A percentile compares a stretch with the other conserved stretches of the same genome.
Conservation (phyloP, 352 stramenopile species). For the Achlya hypogyna region DNA sequence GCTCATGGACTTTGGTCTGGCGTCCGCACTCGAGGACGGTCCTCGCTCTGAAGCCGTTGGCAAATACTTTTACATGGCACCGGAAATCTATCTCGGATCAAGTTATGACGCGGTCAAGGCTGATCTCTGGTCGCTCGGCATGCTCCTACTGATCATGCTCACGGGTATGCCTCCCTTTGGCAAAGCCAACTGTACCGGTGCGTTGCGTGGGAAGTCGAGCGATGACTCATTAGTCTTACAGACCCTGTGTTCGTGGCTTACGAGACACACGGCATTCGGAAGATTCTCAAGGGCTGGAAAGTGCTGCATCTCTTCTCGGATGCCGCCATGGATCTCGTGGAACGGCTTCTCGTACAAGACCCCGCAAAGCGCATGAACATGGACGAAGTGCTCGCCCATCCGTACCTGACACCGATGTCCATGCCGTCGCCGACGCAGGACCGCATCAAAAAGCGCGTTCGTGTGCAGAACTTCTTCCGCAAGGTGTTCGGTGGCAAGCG, state of each 20-base stretch:
- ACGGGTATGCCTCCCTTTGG: conserved; percentile 19
- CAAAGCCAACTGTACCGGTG: background rate
- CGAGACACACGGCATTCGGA: conserved; percentile 3
- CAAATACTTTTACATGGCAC: conserved; percentile 24
- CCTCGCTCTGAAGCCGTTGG: background rate
- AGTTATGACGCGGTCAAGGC: conserved; percentile 16
- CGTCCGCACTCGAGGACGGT: background rate
- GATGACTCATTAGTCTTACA: background rate
- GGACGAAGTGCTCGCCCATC: background rate
- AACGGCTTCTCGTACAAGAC: background rate
- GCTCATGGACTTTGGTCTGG: conserved; percentile 21
- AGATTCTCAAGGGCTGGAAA: conserved; percentile 9
- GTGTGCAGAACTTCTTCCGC: conserved; percentile 11
- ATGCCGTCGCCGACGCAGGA: background rate
- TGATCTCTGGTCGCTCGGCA: conserved; percentile 21
- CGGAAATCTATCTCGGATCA: conserved; percentile 13
- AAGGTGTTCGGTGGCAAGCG: conserved; percentile 2
- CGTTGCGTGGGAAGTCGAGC: background rate
- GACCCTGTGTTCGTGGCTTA: conserved; percentile 13
- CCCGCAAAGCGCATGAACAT: background rate
- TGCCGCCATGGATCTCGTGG: conserved; percentile 8
- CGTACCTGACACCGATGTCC: background rate
- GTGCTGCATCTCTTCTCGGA: background rate
- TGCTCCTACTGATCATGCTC: conserved; percentile 20
- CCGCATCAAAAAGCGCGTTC: background rate